A percentile compares a stretch with the other conserved stretches of the same genome.
phyloP scores from a whole-genome alignment of 805 yeast genomes.

The Lipomyces kockii region DNA sequence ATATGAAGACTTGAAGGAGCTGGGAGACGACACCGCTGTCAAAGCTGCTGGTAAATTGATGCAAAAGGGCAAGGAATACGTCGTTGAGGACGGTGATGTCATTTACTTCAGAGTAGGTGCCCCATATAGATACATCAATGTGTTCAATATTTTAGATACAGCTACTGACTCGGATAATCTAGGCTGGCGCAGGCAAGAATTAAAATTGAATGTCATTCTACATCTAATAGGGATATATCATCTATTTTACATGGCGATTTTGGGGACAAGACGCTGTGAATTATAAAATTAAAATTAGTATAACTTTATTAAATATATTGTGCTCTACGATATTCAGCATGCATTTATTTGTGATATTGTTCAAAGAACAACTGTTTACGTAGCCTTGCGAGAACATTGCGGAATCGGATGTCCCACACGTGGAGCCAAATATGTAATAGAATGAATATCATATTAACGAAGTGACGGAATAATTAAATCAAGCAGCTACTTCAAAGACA shows the following conservation, averaged over 20 bases:
- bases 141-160: background rate
- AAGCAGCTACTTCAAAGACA: no score
- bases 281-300: background rate
- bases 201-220: slow-evolving; percentile 37
- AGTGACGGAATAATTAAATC: no score
- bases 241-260: no score
- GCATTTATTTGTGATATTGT: no score
- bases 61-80: slow-evolving; percentile 93
- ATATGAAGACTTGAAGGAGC: slow-evolving; percentile 75
- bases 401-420: no score
- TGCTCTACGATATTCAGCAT: background rate
- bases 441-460: no score
- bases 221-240: background rate
- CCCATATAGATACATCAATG: background rate
- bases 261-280: background rate
- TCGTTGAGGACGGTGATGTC: slow-evolving; percentile 93
- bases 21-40: slow-evolving; percentile 78
- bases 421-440: no score
- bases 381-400: no score
- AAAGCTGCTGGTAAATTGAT: slow-evolving; percentile 86
- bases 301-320: background rate
- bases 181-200: slow-evolving; percentile 87
- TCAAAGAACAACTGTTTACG: no score
- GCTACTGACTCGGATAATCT: background rate
- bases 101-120: slow-evolving; percentile 71